Conservation (phyloP, 148 eudicot genomes). For the Drosera capensis region DNA sequence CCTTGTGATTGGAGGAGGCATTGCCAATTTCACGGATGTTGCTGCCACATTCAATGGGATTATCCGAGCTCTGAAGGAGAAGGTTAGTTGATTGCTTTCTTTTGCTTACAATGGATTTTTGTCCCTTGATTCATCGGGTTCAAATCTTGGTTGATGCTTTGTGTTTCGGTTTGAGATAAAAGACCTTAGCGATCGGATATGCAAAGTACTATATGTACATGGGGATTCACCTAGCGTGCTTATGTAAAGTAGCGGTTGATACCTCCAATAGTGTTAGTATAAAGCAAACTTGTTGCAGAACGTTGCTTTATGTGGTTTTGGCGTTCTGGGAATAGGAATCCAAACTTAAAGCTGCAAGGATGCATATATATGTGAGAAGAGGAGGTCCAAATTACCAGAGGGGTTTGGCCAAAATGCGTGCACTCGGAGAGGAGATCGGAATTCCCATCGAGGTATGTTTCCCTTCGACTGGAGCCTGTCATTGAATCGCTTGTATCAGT, state of each 20-base stretch:
- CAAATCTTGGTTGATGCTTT: too few relatives aligned
- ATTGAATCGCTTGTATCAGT: neutral
- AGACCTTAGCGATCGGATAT: too few relatives aligned
- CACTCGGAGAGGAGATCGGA: conserved; percentile 62
- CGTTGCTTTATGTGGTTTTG: neutral
- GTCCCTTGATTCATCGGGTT: too few relatives aligned
- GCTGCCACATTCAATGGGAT: conserved; percentile 90
- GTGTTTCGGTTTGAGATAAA: too few relatives aligned
- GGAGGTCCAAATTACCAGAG: conserved; percentile 87
- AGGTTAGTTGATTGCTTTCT: conserved; percentile 16
- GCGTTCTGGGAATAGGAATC: conserved; percentile 29
- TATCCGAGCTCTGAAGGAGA: conserved; percentile 58
- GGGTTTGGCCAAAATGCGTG: conserved; percentile 65
- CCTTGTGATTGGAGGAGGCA: conserved; percentile 82
- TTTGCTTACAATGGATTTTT: neutral
- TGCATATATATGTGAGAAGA: conserved; percentile 70
- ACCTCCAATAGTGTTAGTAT: too few relatives aligned
- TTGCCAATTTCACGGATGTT: conserved; percentile 91
- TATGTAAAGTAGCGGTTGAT: too few relatives aligned
- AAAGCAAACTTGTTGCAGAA: too few relatives aligned
- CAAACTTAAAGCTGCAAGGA: conserved; percentile 60
- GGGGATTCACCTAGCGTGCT: too few relatives aligned
- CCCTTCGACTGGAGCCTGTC: neutral
- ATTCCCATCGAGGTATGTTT: conserved; percentile 46
- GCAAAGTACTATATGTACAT: too few relatives aligned